Evolutionary conservation across 352 stramenopile genomes (phyloP).

Genomic region (Globisporangium cylindrosporum): DNA sequence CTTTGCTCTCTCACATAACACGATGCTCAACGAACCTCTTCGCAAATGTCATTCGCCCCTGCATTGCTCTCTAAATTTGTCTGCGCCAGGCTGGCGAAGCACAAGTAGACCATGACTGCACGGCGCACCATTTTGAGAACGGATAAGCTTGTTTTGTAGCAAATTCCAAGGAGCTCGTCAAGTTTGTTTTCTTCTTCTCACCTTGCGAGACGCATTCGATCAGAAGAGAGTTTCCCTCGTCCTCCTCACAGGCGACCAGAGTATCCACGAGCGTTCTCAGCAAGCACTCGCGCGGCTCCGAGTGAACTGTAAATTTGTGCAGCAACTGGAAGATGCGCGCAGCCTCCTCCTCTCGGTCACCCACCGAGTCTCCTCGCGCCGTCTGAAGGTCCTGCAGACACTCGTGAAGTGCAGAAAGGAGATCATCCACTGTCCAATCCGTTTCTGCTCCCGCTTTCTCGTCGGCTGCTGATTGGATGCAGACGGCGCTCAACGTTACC

Average conservation of each 20-base stretch:
- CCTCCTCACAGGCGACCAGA: constrained; percentile 2
- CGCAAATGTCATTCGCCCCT: background rate
- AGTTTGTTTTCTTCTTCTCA: background rate
- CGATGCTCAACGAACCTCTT: background rate
- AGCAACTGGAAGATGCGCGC: constrained; percentile 3
- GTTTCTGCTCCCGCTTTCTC: background rate
- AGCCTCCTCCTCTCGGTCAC: constrained; percentile 4
- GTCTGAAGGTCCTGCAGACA: constrained; percentile 9
- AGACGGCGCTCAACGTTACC: background rate
- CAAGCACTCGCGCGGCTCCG: background rate
- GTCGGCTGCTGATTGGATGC: background rate
- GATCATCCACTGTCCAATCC: background rate
- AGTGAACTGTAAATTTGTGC: background rate
- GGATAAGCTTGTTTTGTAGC: no score
- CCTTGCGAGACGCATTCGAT: constrained; percentile 12
- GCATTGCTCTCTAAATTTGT: background rate
- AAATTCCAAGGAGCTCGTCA: background rate
- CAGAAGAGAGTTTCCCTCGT: constrained; percentile 9
- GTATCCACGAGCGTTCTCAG: constrained; percentile 7
- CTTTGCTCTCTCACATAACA: background rate
- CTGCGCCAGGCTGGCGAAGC: constrained; percentile 4
- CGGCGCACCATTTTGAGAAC: background rate
- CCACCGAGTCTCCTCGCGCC: background rate
- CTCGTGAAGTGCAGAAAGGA: constrained; percentile 4
- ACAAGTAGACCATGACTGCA: constrained; percentile 8